Conservation (phyloP, 768 basidiomycete species). For the Pleurotus sapidus region DNA sequence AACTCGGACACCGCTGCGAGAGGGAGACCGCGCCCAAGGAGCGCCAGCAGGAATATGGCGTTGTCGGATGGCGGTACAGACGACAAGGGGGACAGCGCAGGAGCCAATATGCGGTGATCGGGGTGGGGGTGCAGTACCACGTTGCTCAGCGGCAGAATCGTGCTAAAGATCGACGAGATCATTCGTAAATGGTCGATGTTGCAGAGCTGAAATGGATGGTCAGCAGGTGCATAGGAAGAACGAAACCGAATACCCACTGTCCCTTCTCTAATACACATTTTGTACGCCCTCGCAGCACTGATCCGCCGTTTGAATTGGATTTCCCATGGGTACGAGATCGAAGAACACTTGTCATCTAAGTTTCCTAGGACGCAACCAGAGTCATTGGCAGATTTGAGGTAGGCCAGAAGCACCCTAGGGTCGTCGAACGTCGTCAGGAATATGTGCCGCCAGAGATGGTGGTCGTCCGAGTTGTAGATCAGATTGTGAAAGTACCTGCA, state of each 20-base stretch:
- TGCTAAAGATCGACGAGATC: background rate
- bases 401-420: constrained; percentile 28
- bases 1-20: background rate
- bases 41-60: background rate
- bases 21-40: background rate
- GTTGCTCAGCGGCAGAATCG: background rate
- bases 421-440: constrained; percentile 51
- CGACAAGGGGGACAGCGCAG: constrained; percentile 16
- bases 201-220: background rate
- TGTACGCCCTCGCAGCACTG: background rate
- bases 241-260: background rate
- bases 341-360: constrained; percentile 13
- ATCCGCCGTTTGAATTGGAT: background rate
- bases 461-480: constrained; percentile 28
- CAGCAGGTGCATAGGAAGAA: background rate
- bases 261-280: background rate
- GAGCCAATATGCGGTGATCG: constrained; percentile 15
- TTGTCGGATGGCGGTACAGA: constrained; percentile 18
- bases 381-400: background rate
- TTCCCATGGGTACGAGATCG: constrained; percentile 3
- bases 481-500: constrained; percentile 30
- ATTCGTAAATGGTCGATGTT: background rate
- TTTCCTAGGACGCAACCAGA: background rate
- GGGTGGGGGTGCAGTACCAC: constrained; percentile 10
- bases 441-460: constrained; percentile 45